These are phyloP conservation scores for Verruconis gallopava DNA, from an alignment of 2,329 filamentous ascomycete genomes.

Conservation along the genomic window DNA sequence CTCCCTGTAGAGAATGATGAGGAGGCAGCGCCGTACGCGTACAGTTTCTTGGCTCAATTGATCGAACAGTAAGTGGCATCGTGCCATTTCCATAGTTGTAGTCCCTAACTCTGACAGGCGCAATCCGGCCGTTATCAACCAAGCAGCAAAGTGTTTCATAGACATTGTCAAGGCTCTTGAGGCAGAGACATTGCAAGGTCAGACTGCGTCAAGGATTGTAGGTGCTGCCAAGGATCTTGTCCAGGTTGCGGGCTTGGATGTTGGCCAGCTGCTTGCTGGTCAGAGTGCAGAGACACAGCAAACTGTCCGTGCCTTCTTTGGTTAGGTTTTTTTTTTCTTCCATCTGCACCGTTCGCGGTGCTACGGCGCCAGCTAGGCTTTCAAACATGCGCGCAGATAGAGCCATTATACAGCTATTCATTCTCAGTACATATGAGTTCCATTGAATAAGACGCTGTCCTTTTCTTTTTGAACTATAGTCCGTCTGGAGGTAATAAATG, in stretches of 20 bases:
- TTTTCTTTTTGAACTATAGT: no score
- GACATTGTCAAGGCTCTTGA: conserved; percentile 82
- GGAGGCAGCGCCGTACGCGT: conserved; percentile 92
- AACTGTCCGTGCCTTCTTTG: conserved; percentile 43
- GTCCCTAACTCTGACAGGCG: conserved; percentile 44
- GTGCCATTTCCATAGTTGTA: conserved; percentile 12
- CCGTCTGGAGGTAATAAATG: no score
- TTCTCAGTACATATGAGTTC: no score
- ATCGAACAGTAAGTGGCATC: conserved; percentile 73
- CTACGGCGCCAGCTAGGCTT: no score
- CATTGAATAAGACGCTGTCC: no score
- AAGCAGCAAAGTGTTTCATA: conserved; percentile 71
- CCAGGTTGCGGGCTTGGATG: conserved; percentile 58
- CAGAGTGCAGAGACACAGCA: conserved; percentile 71
- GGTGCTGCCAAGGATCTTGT: conserved; percentile 67
- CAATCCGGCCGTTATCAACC: conserved; percentile 66
- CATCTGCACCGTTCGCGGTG: no score
- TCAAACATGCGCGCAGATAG: no score
- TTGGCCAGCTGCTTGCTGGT: conserved; percentile 59
- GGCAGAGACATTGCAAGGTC: conserved; percentile 75
- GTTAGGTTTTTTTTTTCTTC: no score
- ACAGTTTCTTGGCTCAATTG: conserved; percentile 78
- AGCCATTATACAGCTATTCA: no score
- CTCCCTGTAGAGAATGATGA: conserved; percentile 90
- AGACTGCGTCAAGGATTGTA: conserved; percentile 66